These are phyloP conservation scores for Apiospora malaysiana DNA, from an alignment of 2,329 filamentous ascomycete genomes.

Conservation along the genomic window DNA sequence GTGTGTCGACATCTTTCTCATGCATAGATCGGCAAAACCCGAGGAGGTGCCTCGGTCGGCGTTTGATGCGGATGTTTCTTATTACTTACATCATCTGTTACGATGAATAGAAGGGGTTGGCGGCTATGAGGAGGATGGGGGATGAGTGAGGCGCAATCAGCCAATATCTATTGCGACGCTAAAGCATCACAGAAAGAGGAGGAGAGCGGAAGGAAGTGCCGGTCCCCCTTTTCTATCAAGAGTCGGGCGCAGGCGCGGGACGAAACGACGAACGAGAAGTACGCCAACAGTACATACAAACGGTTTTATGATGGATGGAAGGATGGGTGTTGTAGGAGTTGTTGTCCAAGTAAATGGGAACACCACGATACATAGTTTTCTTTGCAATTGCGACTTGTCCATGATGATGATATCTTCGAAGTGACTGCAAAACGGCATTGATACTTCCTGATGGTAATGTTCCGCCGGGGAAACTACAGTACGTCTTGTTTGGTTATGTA, in stretches of 20 bases:
- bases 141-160: neutral
- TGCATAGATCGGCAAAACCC: neutral
- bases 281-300: neutral
- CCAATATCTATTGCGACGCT: neutral
- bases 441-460: neutral
- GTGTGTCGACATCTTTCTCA: neutral
- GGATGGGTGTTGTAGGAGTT: neutral
- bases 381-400: neutral
- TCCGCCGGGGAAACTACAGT: no score
- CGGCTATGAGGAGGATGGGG: neutral
- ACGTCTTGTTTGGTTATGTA: no score
- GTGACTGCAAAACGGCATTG: neutral
- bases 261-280: neutral
- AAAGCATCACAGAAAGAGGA: neutral
- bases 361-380: neutral
- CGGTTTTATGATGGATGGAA: constrained; percentile 1
- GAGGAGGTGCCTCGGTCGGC: constrained; percentile 10
- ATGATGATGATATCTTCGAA: no score
- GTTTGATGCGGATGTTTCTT: neutral
- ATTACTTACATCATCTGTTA: neutral
- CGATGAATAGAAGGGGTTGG: neutral
- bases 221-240: neutral
- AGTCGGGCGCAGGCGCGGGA: neutral
- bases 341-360: neutral
- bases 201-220: neutral